phyloP scores from a whole-genome alignment of 164 flowering plant genomes.

The Magnolia kwangsiensis region DNA sequence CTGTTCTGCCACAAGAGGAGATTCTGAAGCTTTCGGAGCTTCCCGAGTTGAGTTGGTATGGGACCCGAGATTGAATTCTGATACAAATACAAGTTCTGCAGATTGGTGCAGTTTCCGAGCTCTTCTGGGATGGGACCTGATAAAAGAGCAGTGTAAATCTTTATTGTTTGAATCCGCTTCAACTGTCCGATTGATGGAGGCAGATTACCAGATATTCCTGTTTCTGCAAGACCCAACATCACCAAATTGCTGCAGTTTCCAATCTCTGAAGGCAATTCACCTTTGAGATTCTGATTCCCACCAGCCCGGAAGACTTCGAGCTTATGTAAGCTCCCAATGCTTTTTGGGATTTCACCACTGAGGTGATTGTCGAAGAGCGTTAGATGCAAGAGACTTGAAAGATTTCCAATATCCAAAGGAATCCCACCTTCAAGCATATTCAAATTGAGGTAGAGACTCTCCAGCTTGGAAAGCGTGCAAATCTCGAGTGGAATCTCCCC shows the following conservation, averaged over 20 bases:
- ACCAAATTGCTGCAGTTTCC: conserved; percentile 71
- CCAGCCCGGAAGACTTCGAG: conserved; percentile 70
- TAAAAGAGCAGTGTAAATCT: conserved; percentile 65
- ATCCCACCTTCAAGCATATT: conserved; percentile 66
- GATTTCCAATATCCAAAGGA: conserved; percentile 61
- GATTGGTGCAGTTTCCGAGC: conserved; percentile 73
- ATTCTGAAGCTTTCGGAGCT: conserved; percentile 51
- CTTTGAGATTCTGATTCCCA: conserved; percentile 82
- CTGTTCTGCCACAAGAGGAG: conserved; percentile 84
- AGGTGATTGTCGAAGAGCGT: conserved; percentile 73
- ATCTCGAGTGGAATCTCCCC: conserved; percentile 73
- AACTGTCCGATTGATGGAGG: conserved; percentile 71
- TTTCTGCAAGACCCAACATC: conserved; percentile 80
- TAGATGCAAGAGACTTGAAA: conserved; percentile 47
- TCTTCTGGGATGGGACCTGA: conserved; percentile 88
- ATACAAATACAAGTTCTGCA: conserved; percentile 76
- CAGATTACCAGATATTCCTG: conserved; percentile 73
- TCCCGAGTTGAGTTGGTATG: conserved; percentile 63
- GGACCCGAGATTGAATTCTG: conserved; percentile 80
- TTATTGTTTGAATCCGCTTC: conserved; percentile 65
- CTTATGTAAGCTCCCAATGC: conserved; percentile 55
- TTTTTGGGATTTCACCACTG: conserved; percentile 65
- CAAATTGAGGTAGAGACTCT: conserved; percentile 51
- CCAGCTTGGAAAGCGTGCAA: conserved; percentile 54
- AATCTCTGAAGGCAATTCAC: conserved; percentile 77